These are phyloP conservation scores for Paxillus involutus DNA, from an alignment of 768 basidiomycete genomes.

Conservation along the genomic window DNA sequence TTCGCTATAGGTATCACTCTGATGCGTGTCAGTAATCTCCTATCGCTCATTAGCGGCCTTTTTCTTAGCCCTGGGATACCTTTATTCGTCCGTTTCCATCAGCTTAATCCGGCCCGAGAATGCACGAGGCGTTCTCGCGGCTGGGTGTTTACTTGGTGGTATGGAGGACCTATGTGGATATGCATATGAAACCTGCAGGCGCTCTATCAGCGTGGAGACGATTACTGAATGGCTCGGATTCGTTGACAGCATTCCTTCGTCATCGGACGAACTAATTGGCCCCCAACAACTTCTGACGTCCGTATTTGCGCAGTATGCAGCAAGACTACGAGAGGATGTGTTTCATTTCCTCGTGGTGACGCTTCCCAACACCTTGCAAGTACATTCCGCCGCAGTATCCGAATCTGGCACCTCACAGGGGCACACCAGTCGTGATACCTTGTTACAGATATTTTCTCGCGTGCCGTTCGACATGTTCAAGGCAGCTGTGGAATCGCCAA, in stretches of 20 bases:
- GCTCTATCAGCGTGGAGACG: conserved; percentile 73
- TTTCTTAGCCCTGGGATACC: conserved; percentile 68
- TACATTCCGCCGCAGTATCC: conserved; percentile 42
- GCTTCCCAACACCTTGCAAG: conserved; percentile 66
- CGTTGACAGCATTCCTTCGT: conserved; percentile 53
- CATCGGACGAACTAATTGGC: conserved; percentile 43
- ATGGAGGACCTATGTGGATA: conserved; percentile 84
- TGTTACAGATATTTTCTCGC: conserved; percentile 72
- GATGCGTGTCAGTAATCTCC: conserved; percentile 4
- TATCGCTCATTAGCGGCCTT: conserved; percentile 19
- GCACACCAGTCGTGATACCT: conserved; percentile 58
- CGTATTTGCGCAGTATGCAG: conserved; percentile 78
- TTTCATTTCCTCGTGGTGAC: conserved; percentile 76
- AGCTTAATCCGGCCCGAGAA: conserved; percentile 72
- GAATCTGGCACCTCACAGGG: conserved; percentile 37
- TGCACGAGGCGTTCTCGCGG: conserved; percentile 82
- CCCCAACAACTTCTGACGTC: conserved; percentile 52
- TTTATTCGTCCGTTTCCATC: conserved; percentile 73
- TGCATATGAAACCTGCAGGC: conserved; percentile 75
- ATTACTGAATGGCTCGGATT: conserved; percentile 80
- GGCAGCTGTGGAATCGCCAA: conserved; percentile 73
- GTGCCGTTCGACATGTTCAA: conserved; percentile 91
- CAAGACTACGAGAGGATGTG: conserved; percentile 71
- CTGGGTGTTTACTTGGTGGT: conserved; percentile 81
- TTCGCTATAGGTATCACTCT: conserved; percentile 64